Base-by-base conservation (phyloP, 2,329 filamentous ascomycete species). In the Clonostachys chloroleuca region DNA sequence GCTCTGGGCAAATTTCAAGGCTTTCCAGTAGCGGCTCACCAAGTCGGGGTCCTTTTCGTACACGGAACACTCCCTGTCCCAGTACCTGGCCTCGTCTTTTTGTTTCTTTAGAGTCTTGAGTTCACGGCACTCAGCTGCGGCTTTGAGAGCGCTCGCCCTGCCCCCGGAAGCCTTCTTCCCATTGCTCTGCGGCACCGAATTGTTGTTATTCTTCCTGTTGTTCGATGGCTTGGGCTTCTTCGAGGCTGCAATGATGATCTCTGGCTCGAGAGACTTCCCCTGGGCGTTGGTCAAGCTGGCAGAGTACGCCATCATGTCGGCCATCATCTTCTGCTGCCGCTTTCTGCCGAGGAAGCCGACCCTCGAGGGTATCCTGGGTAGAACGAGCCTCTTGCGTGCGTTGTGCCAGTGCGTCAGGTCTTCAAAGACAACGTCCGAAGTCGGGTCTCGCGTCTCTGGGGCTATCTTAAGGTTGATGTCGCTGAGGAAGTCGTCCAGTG, bases 291-390 rank as follows among this genome's bases (percentile, higher is more conserved):
- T 87, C 42, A 90, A 69, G 61, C 84, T 88, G 12, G 82, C 83
- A 2, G 87, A 83, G 59, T 90, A 91, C 2, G 74, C 70, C 30
- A 75, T 74, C 64, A 86, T 86, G 49, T 87, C 83, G 2, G 77
- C 75, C 78, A 87, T 86, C 57, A 81, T 83, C 45, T 70, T 72
- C 55, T 90, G 85, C 41, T 85, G 82, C 46, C 67, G 68, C 51
- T 67, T 74, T 45, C 61, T 63, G 7, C 70, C 61, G 24, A 50
- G 63, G 42, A 57, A 64, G 2, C 53, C 61, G 13, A 52, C 47
- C 34, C 56, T 61, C 24, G 43, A 43, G 1, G 52, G 54, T 6
- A 47, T 37, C 46, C 71, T 75, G 3, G 59, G 53, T 24, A 77
- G 72, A 4, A 82, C 52, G 1, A 73, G 68, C 24, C 69, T 73